Evolutionary conservation across 495 filamentous ascomycete genomes (phyloP), one percentile per base, ranked within the genome.

Genomic region (Penicillium subrubescens): DNA sequence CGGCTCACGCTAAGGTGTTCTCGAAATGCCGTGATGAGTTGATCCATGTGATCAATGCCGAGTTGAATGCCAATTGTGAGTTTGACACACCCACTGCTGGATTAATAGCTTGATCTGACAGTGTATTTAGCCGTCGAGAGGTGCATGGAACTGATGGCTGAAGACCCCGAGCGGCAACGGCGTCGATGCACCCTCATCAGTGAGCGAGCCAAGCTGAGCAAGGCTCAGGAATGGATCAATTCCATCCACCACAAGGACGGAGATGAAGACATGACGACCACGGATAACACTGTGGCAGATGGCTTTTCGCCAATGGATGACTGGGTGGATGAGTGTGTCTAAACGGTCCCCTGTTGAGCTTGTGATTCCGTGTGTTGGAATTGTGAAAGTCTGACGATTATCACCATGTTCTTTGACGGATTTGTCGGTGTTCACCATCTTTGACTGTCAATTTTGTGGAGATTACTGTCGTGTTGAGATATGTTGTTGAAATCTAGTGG

Each of bases 1-100:
- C 74, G 2, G 74, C 86, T 0, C 70, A 85, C 21, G 70, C 67
- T 0, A 82, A 83, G 51, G 62, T 89, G 11, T 81, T 87, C 44
- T 66, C 64, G 1, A 74, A 74, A 7, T 83, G 83, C 31, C 74
- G 77, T 0, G 64, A 74, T 1, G 68, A 78, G 0, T 59, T 88
- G 0, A 66, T 74, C 5, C 35, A 64, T 0, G 67, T 68, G 5
- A 71, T 88, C 34, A 71, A 75, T 34, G 50, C 59, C 0, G 63
- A 73, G 5, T 62, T 87, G 3, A 58, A 71, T 1, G 57, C 69
- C 2, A 75, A 80, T n/a, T 73, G 82, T 82, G 72, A 68, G 77
- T 48, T 12, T 55, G 11, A 34, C 27, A 21, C 15, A 56, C 6
- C n/a, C 21, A 19, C 7, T 14, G 10, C 25, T 6, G 1, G 6